Conservation (phyloP, 768 basidiomycete genomes). For the Suillus sp. region DNA sequence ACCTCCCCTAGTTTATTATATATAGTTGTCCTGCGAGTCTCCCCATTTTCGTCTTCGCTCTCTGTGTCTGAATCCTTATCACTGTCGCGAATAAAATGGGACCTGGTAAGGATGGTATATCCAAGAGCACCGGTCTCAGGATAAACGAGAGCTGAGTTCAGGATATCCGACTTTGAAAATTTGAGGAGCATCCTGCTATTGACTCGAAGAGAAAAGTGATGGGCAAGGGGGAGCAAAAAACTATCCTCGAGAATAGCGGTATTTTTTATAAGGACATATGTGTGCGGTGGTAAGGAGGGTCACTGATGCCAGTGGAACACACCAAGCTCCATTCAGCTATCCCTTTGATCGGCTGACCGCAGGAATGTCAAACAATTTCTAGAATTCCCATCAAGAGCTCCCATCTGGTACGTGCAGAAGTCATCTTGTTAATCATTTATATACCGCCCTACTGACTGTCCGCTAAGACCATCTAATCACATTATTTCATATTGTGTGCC, state of each 20-base stretch:
- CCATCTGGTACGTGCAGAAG: neutral
- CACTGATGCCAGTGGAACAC: neutral
- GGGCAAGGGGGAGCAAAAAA: conserved; percentile 2
- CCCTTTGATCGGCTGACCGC: conserved; percentile 5
- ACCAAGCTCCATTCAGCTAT: conserved; percentile 2
- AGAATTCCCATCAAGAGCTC: neutral
- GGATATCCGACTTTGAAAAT: conserved; percentile 59
- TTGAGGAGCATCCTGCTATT: conserved; percentile 51
- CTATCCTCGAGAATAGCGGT: neutral
- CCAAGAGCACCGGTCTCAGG: conserved; percentile 50
- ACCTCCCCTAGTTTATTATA: conserved; percentile 42
- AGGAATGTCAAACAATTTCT: neutral
- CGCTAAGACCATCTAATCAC: neutral
- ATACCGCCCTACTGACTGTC: no score
- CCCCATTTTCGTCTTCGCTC: conserved; percentile 26
- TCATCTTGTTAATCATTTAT: neutral
- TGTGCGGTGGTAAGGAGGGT: conserved; percentile 3
- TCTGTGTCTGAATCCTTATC: conserved; percentile 34
- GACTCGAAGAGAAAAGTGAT: conserved; percentile 4
- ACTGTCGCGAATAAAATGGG: conserved; percentile 31
- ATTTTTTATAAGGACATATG: neutral
- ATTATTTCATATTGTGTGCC: neutral
- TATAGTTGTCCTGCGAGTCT: conserved; percentile 46
- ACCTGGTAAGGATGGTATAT: conserved; percentile 51
- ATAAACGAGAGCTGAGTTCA: conserved; percentile 56